A percentile compares a stretch with the other conserved stretches of the same genome.
Evolutionary conservation across 495 filamentous ascomycete species (phyloP).

Genomic region (Aspergillus sclerotioniger): DNA sequence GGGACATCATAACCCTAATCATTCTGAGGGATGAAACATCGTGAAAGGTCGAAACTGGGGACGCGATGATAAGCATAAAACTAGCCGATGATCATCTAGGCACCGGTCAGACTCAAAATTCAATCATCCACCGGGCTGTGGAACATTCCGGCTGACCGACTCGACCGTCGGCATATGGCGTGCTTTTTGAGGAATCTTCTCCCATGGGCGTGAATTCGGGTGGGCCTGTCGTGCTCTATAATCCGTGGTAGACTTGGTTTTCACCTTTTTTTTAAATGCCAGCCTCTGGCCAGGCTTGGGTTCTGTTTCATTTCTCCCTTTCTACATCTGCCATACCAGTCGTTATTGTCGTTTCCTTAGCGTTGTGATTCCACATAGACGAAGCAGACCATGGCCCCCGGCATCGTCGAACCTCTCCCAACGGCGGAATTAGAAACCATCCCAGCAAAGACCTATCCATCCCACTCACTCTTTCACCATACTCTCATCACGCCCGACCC

Average conservation of each 20-base stretch:
- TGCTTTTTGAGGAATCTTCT: slow-evolving; percentile 19
- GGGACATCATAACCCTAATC: too few species aligned
- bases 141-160: slow-evolving; percentile 4
- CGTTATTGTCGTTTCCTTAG: background rate
- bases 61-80: slow-evolving; percentile 3
- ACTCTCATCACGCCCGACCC: slow-evolving; percentile 33
- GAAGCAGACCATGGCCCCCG: slow-evolving; percentile 14
- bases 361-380: background rate
- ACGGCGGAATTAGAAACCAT: background rate
- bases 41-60: too few species aligned
- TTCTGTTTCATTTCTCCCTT: background rate
- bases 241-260: background rate
- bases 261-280: background rate
- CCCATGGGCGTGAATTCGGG: slow-evolving; percentile 5
- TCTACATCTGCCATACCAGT: background rate
- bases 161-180: slow-evolving; percentile 20
- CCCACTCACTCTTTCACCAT: slow-evolving; percentile 27
- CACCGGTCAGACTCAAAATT: background rate
- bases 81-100: slow-evolving; percentile 4
- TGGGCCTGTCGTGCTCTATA: background rate
- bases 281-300: background rate
- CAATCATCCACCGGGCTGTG: slow-evolving; percentile 6
- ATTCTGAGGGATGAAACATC: too few species aligned
- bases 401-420: slow-evolving; percentile 9
- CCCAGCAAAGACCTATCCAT: background rate